Base-by-base conservation (phyloP, 2,329 filamentous ascomycete species). In the Pyrenophora tritici-repentis region DNA sequence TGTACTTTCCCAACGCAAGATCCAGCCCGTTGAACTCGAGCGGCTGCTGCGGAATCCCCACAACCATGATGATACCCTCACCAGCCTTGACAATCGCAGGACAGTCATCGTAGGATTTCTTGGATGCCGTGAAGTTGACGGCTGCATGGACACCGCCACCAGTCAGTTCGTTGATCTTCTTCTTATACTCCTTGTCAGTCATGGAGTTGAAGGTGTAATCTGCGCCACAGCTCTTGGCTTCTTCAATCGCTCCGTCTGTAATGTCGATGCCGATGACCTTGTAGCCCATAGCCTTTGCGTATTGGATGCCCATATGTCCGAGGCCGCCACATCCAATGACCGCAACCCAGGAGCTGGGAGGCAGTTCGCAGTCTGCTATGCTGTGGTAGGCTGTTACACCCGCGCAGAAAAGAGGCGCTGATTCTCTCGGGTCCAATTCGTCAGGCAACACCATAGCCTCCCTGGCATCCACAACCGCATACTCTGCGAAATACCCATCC, bases 241-340 rank as follows among this genome's bases (percentile, higher is more conserved):
- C 65, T 37, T 69, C 56, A n/a, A 71, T 50, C 1, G 65, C 66
- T 29, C 56, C 58, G 14, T 66, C 63, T 16, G 66, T 63, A 29
- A 70, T 67, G 14, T 70, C 66, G 16, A 71, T 55, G 31, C 57
- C 67, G 34, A 70, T 66, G 36, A 71, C 66, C 32, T 68, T 70
- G 38, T 63, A 50, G 10, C 66, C 64, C 66, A 70, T 70, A 18
- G 65, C 67, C 48, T 71, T 69, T 17, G 67, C 65, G 46, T 71
- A 68, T 43, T 68, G 65, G 33, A 70, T 61, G 14, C 67, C 66
- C 41, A 72, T 50, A 40, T 72, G 68, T 3, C 69, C 69, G 12
- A 72, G 55, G 3, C 69, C 69, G 35, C 67, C 66, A 38, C 67
- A 70, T 2, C 67, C 67, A 10, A 70, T 58, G 12, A 68, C 49